Percentiles rank a stretch among this genome's conserved stretches.
Evolutionary conservation across 2,329 filamentous ascomycete genomes (phyloP).

Genomic region (Aspergillus brasiliensis): DNA sequence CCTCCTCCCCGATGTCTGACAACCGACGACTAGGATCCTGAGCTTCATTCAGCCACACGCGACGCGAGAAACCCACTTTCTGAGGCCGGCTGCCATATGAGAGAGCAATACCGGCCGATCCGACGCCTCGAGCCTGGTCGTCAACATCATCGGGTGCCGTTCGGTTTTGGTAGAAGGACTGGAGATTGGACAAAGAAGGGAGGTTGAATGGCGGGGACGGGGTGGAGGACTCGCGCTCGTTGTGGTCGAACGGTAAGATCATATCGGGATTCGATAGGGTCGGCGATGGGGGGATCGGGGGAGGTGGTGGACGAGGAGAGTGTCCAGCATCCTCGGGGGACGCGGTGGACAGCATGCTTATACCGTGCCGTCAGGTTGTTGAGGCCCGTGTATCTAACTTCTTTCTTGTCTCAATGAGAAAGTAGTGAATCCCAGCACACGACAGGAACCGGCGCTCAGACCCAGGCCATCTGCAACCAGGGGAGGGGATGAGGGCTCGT

Average conservation of each 20-base stretch:
- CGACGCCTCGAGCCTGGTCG: not conserved
- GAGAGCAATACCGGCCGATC: slow-evolving; percentile 8
- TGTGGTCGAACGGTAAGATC: slow-evolving; percentile 79
- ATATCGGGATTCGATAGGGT: slow-evolving; percentile 92
- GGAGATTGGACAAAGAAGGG: slow-evolving; percentile 49
- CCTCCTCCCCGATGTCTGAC: slow-evolving; percentile 51
- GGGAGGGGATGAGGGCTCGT: not conserved
- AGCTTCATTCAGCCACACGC: slow-evolving; percentile 39
- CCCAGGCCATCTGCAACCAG: slow-evolving; percentile 12
- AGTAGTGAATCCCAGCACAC: not conserved
- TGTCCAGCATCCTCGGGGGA: slow-evolving; percentile 19
- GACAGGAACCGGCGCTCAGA: slow-evolving; percentile 7
- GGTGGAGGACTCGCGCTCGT: slow-evolving; percentile 49
- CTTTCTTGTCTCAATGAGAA: no score
- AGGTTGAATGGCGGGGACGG: slow-evolving; percentile 55
- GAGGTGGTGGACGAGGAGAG: slow-evolving; percentile 17
- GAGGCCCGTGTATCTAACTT: not conserved
- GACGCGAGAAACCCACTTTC: slow-evolving; percentile 37
- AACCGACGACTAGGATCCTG: slow-evolving; percentile 44
- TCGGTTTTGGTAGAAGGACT: slow-evolving; percentile 36
- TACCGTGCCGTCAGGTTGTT: slow-evolving; percentile 1
- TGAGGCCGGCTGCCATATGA: slow-evolving; percentile 17
- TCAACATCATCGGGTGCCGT: slow-evolving; percentile 11
- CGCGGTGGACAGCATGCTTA: slow-evolving; percentile 14
- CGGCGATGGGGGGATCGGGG: slow-evolving; percentile 66